Evolutionary conservation across 2,329 filamentous ascomycete species (phyloP), one percentile per base, ranked within the genome.

Genomic region (Helicocarpus griseus): DNA sequence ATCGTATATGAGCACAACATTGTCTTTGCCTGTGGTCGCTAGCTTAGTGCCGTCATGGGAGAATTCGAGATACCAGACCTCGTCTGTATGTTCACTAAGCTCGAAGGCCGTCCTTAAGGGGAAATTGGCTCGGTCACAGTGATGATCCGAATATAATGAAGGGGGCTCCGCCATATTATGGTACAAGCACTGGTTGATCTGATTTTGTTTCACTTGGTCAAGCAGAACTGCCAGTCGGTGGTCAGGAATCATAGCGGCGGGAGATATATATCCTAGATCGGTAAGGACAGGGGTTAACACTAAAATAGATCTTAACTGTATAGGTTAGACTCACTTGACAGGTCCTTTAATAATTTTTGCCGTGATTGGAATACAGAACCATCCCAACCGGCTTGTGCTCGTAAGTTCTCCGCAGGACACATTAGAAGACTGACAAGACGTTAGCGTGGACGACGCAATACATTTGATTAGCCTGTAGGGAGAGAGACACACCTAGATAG

Each of bases 231-330:
- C 88, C 41, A 98, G 75, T 5, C 93, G 84, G 66, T 93, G 87
- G 63, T 95, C 88, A 1, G 93, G 93, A 50, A 98, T 86, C 90
- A 98, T 97, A 41, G 95, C 87, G 3, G 89, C 93, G 0, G 93
- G 91, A 1, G 93, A 95, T 66, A 98, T 95, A 52, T 82, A 95
- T 74, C 79, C 87, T 91, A 59, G 17, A 54, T 17, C 28, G 6
- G 17, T 6, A 53, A 66, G 50, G 64, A 56, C 17, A 24, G 53
- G 49, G 57, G 39, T 46, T 22, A 46, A 33, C 31, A 45, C 21
- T 14, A 19, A 4, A 26, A 9, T 9, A n/a, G 8, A 29, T 7
- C 7, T 33, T 31, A 14, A n/a, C 49, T 45, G n/a, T n/a, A n/a
- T n/a, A n/a, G n/a, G n/a, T n/a, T n/a, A 52, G 40, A 70, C 81